A percentile compares a stretch with the other conserved stretches of the same genome.
phyloP scores from a whole-genome alignment of 805 yeast genomes.

The Candida xiaguanensis region DNA sequence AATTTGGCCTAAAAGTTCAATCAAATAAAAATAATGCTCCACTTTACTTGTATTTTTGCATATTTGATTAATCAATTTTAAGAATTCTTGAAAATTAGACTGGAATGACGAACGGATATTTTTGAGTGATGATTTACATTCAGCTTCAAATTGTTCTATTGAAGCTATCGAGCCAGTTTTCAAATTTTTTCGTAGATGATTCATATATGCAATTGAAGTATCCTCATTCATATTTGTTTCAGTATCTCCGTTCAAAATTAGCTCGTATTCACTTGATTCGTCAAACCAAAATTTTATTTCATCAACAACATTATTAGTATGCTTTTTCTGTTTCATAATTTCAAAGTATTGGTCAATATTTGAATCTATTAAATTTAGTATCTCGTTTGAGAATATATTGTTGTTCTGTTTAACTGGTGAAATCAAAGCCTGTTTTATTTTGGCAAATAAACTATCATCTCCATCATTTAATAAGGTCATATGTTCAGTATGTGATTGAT shows the following conservation, averaged over 20 bases:
- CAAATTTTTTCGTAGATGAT: background rate
- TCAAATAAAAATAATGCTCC: slow-evolving; percentile 4
- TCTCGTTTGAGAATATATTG: slow-evolving; percentile 17
- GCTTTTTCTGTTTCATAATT: slow-evolving; percentile 5
- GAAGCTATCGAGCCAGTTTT: slow-evolving; percentile 16
- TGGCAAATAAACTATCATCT: background rate
- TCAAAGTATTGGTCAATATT: slow-evolving; percentile 27
- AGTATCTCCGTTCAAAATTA: background rate
- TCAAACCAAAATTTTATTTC: slow-evolving; percentile 8
- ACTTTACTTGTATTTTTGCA: background rate
- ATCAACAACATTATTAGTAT: background rate
- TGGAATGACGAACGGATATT: slow-evolving; percentile 11
- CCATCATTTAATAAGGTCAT: background rate
- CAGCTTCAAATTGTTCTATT: background rate
- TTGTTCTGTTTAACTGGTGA: background rate
- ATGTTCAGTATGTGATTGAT: slow-evolving; percentile 2
- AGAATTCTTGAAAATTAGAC: slow-evolving; percentile 11
- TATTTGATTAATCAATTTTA: background rate
- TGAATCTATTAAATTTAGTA: slow-evolving; percentile 23
- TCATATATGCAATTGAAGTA: background rate
- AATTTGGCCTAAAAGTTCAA: slow-evolving; percentile 1
- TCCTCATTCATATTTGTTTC: background rate
- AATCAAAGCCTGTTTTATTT: background rate
- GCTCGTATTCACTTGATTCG: slow-evolving; percentile 1
- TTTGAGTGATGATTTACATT: background rate